These are phyloP conservation scores for Agastache rugosa DNA, from an alignment of 257 asterid species.

Conservation along the genomic window DNA sequence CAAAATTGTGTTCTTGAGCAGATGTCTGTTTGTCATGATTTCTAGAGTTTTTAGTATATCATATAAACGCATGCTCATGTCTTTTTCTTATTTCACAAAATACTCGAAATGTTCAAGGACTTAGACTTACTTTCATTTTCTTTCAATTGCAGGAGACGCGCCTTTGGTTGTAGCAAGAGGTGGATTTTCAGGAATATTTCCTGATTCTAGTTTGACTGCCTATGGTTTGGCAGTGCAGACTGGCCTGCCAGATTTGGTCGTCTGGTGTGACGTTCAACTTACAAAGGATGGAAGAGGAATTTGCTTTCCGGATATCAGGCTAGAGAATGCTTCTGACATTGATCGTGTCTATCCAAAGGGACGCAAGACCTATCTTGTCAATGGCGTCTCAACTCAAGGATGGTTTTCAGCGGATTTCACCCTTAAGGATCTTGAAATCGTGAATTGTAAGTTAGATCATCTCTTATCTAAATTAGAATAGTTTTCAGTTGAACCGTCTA, in stretches of 20 bases:
- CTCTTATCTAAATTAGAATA: too few relatives aligned
- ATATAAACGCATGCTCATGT: neutral
- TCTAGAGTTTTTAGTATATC: neutral
- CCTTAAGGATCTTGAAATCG: constrained; percentile 42
- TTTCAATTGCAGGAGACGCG: constrained; percentile 55
- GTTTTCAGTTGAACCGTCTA: too few relatives aligned
- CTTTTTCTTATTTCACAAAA: neutral
- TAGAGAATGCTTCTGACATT: constrained; percentile 61
- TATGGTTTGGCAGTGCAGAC: constrained; percentile 37
- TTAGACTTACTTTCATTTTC: constrained; percentile 6
- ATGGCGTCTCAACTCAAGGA: constrained; percentile 59
- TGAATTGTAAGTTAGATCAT: constrained; percentile 56
- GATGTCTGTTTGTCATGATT: constrained; percentile 22
- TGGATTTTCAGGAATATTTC: constrained; percentile 84
- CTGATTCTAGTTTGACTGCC: constrained; percentile 67
- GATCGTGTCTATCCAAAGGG: neutral
- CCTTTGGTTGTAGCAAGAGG: constrained; percentile 86
- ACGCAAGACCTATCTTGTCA: constrained; percentile 51
- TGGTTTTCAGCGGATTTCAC: constrained; percentile 72
- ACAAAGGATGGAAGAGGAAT: constrained; percentile 70
- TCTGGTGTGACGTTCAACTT: constrained; percentile 85
- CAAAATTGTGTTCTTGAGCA: neutral
- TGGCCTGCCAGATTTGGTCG: constrained; percentile 37
- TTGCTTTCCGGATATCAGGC: constrained; percentile 67
- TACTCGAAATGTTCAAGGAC: neutral